Evolutionary conservation across 306 rosid genomes (phyloP).

Genomic region (Gynostemma pentaphyllum): DNA sequence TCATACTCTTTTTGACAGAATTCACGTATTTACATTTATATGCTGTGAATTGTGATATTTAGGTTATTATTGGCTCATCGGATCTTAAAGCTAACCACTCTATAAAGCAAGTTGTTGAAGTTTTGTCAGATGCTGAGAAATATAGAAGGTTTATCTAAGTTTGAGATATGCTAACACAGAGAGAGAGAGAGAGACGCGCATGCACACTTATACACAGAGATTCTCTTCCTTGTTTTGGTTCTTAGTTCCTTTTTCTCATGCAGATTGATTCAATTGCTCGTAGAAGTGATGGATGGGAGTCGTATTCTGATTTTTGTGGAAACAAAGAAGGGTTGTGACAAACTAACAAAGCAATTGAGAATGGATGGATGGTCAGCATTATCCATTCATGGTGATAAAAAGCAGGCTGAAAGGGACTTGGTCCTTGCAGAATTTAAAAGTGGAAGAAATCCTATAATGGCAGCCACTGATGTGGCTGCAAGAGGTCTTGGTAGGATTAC

Average conservation of each 20-base stretch:
- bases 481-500: conserved; percentile 99
- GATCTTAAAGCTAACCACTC: conserved; percentile 88
- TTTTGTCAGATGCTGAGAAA: conserved; percentile 62
- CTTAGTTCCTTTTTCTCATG: conserved; percentile 15
- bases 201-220: background rate
- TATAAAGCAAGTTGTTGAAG: conserved; percentile 77
- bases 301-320: conserved; percentile 78
- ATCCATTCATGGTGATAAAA: conserved; percentile 97
- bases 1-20: conserved; percentile 11
- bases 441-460: conserved; percentile 96
- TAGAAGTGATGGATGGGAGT: conserved; percentile 63
- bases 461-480: conserved; percentile 99
- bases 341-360: conserved; percentile 82
- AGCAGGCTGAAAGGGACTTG: conserved; percentile 95
- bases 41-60: conserved; percentile 5
- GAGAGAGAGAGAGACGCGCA: background rate
- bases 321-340: conserved; percentile 91
- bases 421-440: conserved; percentile 95
- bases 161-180: background rate
- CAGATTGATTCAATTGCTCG: conserved; percentile 78
- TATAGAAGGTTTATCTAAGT: conserved; percentile 61
- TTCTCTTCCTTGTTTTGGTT: conserved; percentile 14
- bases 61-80: conserved; percentile 79
- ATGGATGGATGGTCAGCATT: conserved; percentile 98
- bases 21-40: background rate